Evolutionary conservation across 768 basidiomycete species (phyloP).

Genomic region (Lactarius vividus): DNA sequence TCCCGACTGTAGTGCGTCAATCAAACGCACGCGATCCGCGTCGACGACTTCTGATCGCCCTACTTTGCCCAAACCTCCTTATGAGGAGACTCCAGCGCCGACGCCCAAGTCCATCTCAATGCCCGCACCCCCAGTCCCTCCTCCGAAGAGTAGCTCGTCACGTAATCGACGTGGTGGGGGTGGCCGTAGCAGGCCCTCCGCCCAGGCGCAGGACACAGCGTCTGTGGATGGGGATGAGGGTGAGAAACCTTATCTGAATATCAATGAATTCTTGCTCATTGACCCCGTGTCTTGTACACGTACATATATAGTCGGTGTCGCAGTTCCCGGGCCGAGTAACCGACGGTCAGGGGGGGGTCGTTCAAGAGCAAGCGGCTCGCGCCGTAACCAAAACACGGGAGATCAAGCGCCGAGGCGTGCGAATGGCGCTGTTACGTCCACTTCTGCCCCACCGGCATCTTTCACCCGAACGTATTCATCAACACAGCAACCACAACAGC

Average conservation of each 20-base stretch:
- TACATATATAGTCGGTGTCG: constrained; percentile 4
- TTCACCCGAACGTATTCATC: constrained; percentile 57
- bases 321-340: constrained; percentile 23
- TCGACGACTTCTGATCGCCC: constrained; percentile 65
- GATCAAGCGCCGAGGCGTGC: constrained; percentile 31
- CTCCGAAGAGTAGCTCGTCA: constrained; percentile 29
- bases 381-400: constrained; percentile 41
- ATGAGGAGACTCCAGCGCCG: constrained; percentile 43
- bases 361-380: constrained; percentile 46
- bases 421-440: constrained; percentile 39
- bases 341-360: constrained; percentile 46
- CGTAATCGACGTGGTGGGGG: constrained; percentile 34
- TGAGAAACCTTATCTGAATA: constrained; percentile 36
- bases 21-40: constrained; percentile 75
- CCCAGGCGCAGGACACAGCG: constrained; percentile 33
- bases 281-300: background rate
- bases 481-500: constrained; percentile 64
- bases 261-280: constrained; percentile 37
- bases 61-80: constrained; percentile 39
- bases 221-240: constrained; percentile 63
- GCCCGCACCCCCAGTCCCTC: constrained; percentile 28
- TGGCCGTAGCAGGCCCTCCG: constrained; percentile 31
- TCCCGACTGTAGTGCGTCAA: constrained; percentile 40
- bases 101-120: constrained; percentile 29
- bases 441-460: constrained; percentile 36